Evolutionary conservation across 306 rosid genomes (phyloP).

Genomic region (Corylus americana): DNA sequence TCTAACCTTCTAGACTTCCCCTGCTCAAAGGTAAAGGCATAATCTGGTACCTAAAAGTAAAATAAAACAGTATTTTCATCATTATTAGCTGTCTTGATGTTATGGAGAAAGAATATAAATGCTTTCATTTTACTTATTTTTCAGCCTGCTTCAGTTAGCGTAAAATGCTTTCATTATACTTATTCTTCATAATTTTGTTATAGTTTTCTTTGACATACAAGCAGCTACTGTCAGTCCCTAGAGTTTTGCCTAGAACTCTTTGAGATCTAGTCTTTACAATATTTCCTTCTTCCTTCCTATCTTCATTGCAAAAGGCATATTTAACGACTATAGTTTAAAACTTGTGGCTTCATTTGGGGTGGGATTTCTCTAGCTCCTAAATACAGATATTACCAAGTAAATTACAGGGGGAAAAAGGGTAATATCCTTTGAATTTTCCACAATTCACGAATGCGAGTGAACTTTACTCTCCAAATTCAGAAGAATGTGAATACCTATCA

Average conservation of each 20-base stretch:
- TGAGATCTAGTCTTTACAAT: not conserved
- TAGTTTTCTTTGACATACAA: no score
- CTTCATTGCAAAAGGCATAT: not conserved
- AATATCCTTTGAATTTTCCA: not conserved
- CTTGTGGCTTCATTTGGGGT: no score
- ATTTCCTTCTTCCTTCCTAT: not conserved
- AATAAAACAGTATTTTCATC: not conserved
- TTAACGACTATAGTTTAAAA: not conserved
- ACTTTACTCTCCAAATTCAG: not conserved
- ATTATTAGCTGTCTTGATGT: not conserved
- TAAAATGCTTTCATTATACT: not conserved
- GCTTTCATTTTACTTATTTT: not conserved
- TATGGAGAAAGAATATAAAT: not conserved
- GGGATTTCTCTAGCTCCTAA: no score
- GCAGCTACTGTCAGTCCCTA: not conserved
- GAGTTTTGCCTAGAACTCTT: not conserved
- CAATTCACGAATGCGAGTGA: not conserved
- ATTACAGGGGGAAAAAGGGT: not conserved
- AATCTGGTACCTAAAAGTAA: slow-evolving; percentile 71
- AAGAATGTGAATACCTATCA: not conserved
- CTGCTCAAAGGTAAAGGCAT: slow-evolving; percentile 58
- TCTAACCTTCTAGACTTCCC: slow-evolving; percentile 84
- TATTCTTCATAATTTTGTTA: no score
- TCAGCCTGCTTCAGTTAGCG: not conserved
- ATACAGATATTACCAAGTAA: no score